Base-by-base conservation (phyloP, 352 stramenopile genomes). In the Aphanomyces invadans region DNA sequence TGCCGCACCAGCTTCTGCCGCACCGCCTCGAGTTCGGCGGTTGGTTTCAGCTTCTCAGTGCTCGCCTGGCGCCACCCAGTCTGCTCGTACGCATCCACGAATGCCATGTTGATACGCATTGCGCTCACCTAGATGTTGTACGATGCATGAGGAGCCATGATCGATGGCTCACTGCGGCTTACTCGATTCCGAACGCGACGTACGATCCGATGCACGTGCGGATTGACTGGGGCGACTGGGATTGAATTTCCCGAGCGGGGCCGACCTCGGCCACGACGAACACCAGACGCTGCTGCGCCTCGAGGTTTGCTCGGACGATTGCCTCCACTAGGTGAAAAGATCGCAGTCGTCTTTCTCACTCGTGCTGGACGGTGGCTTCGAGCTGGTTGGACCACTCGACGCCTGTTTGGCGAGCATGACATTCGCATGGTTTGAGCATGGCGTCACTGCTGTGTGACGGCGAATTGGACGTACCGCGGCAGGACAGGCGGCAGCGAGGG, bases 21-120 rank as follows among this genome's bases (percentile, higher is more conserved):
- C 23, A 81, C 76, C 0, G 23, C 62, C 21, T 77, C 75, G 31
- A 95, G 73, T 62, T 92, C 84, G 53, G 86, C 75, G 59, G 73
- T 89, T 2, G 86, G 86, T 52, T 92, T 92, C 36, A 95, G 74
- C 65, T 92, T 92, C 66, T 95, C 83, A 26, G 65, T 72, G 38
- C 78, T 92, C 36, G 80, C 76, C 25, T 80, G 81, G 25, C 80
- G 79, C 86, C 86, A 95, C n/a, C 86, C 86, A 38, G 92, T 79
- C 0, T 72, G 72, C 71, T 90, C 86, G 65, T 95, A 95, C 21
- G 83, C 83, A 19, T 95, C 83, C n/a, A 92, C 36, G 56, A 90
- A 95, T n/a, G 81, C 78, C 54, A 87, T 63, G 10, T 83, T 68
- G 48, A 89, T 91, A 2, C 77, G 71, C 26, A 90, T 62, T 39